Conservation (phyloP, 1,284 basidiomycete species). For the Lentinula novae-zelandiae region DNA sequence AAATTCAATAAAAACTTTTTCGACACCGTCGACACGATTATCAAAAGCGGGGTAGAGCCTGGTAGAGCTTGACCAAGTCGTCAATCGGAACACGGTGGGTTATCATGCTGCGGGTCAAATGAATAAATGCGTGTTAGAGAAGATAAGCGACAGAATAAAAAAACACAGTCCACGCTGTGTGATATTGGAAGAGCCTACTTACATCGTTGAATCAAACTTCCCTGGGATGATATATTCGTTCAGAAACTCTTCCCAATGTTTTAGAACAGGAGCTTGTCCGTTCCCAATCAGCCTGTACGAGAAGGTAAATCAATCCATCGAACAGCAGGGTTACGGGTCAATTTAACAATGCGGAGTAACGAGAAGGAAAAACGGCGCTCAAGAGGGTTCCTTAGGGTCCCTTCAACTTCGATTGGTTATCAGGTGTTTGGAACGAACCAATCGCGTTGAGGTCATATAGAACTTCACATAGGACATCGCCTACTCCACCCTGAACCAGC, state of each 20-base stretch:
- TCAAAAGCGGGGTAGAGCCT: constrained; percentile 60
- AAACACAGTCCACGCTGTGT: neutral
- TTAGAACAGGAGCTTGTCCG: constrained; percentile 71
- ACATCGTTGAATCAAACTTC: constrained; percentile 69
- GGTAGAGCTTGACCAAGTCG: constrained; percentile 55
- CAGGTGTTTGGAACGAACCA: neutral
- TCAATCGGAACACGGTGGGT: constrained; percentile 43
- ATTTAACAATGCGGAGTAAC: neutral
- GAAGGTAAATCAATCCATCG: neutral
- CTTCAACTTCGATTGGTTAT: neutral
- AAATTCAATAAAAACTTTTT: constrained; percentile 60
- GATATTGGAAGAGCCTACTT: constrained; percentile 22
- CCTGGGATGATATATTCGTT: constrained; percentile 60
- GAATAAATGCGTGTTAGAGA: neutral
- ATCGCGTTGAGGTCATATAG: neutral
- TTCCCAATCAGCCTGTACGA: constrained; percentile 53
- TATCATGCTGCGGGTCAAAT: neutral
- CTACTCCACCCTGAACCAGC: neutral
- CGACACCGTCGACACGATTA: constrained; percentile 51
- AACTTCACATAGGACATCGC: no score
- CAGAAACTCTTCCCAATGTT: constrained; percentile 72
- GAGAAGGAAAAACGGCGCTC: neutral
- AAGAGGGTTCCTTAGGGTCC: neutral
- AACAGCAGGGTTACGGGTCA: neutral
- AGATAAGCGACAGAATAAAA: neutral